These are phyloP conservation scores for Globisporangium canariense DNA, from an alignment of 352 stramenopile genomes.

Conservation along the genomic window DNA sequence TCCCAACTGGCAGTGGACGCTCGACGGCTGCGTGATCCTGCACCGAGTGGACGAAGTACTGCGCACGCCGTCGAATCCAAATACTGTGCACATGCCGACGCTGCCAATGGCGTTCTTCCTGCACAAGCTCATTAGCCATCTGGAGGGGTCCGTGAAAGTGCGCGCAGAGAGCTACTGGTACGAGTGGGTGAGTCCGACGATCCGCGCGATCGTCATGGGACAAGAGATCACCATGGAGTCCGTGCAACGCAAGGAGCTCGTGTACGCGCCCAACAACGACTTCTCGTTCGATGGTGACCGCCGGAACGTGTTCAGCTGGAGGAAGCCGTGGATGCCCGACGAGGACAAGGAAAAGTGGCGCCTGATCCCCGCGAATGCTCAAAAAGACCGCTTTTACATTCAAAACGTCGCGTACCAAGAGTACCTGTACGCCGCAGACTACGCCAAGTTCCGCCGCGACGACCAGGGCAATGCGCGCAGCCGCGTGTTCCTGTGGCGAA, in stretches of 20 bases:
- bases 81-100: constrained; percentile 41
- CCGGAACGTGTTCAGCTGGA: constrained; percentile 48
- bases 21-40: constrained; percentile 65
- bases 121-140: constrained; percentile 54
- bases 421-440: constrained; percentile 66
- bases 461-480: constrained; percentile 41
- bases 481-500: constrained; percentile 65
- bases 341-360: constrained; percentile 49
- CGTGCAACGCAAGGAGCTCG: constrained; percentile 31
- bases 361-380: constrained; percentile 50
- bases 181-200: constrained; percentile 53
- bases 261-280: constrained; percentile 42
- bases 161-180: constrained; percentile 64
- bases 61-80: constrained; percentile 27
- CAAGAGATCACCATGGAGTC: constrained; percentile 38
- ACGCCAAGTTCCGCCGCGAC: constrained; percentile 65
- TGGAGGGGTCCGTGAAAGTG: constrained; percentile 53
- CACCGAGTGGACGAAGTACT: constrained; percentile 51
- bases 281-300: constrained; percentile 49
- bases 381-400: constrained; percentile 62
- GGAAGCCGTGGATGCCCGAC: constrained; percentile 24
- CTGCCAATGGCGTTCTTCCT: constrained; percentile 70
- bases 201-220: constrained; percentile 47
- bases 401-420: constrained; percentile 55
- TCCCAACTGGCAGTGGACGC: constrained; percentile 66